phyloP scores from a whole-genome alignment of 225 moss, liverwort and hornwort genomes.

The Climacium dendroides region DNA sequence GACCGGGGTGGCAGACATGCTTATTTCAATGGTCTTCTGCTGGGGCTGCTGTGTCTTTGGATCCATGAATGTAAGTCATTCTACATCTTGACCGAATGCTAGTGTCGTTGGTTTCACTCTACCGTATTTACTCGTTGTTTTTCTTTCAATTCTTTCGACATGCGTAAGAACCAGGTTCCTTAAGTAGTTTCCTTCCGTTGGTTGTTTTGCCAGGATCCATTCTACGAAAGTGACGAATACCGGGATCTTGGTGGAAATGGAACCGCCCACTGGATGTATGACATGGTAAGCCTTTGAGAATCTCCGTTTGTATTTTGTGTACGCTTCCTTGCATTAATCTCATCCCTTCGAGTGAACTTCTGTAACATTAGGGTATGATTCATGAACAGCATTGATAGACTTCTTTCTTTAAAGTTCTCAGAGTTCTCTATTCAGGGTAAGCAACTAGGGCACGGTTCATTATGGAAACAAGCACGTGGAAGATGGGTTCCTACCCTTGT shows the following conservation, averaged over 20 bases:
- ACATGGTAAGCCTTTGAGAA: conserved; percentile 22
- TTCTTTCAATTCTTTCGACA: neutral
- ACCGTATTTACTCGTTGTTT: neutral
- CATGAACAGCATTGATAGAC: neutral
- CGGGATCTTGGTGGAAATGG: conserved; percentile 79
- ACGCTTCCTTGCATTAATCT: neutral
- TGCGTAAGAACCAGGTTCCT: neutral
- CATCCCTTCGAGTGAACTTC: neutral
- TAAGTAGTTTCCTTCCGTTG: neutral
- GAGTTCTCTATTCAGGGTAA: neutral
- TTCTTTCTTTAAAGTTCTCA: neutral
- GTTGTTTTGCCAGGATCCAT: conserved; percentile 43
- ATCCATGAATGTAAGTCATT: conserved; percentile 62
- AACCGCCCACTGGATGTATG: conserved; percentile 78
- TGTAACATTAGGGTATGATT: neutral
- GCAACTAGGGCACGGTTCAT: neutral
- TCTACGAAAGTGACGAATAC: conserved; percentile 77
- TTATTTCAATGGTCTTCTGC: conserved; percentile 55
- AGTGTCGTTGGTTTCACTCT: neutral
- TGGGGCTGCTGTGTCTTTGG: conserved; percentile 99
- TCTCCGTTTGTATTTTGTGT: neutral
- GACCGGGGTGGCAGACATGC: conserved; percentile 39
- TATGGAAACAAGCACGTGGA: neutral
- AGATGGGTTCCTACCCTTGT: too few species aligned
- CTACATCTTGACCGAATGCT: neutral